Percentiles rank a stretch among this genome's conserved stretches.
These are phyloP conservation scores for Clavaria fumosa DNA, from an alignment of 768 basidiomycete species.

Conservation along the genomic window DNA sequence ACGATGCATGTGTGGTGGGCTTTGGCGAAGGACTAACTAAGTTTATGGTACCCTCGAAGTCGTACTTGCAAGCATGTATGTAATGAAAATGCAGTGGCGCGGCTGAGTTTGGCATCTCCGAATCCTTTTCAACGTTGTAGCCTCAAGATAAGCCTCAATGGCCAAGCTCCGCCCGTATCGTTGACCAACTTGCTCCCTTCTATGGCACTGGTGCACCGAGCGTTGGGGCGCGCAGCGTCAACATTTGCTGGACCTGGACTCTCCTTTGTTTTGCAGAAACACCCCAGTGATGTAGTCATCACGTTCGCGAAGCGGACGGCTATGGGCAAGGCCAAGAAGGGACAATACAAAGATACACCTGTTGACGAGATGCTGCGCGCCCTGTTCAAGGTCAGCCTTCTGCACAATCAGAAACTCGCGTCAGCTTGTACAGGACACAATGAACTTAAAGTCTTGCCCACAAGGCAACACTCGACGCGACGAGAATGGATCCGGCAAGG, in stretches of 20 bases:
- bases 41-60: too few relatives aligned
- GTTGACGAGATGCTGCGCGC: constrained; percentile 79
- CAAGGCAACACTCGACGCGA: constrained; percentile 53
- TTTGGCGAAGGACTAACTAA: constrained; percentile 24
- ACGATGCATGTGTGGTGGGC: constrained; percentile 59
- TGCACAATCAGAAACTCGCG: constrained; percentile 9
- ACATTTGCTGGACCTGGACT: too few relatives aligned
- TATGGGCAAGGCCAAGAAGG: constrained; percentile 79
- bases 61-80: too few relatives aligned
- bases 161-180: too few relatives aligned
- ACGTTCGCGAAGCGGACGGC: constrained; percentile 84
- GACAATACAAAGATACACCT: constrained; percentile 76
- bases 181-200: too few relatives aligned
- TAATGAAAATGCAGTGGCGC: too few relatives aligned
- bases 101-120: too few relatives aligned
- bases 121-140: too few relatives aligned
- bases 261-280: too few relatives aligned
- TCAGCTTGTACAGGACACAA: background rate
- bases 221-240: too few relatives aligned
- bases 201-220: too few relatives aligned
- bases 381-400: constrained; percentile 78
- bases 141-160: too few relatives aligned
- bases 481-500: constrained; percentile 48
- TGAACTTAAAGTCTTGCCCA: constrained; percentile 3
- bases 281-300: constrained; percentile 76